Evolutionary conservation across 2,329 filamentous ascomycete genomes (phyloP).

Genomic region (Ophiosphaerella herpotricha): DNA sequence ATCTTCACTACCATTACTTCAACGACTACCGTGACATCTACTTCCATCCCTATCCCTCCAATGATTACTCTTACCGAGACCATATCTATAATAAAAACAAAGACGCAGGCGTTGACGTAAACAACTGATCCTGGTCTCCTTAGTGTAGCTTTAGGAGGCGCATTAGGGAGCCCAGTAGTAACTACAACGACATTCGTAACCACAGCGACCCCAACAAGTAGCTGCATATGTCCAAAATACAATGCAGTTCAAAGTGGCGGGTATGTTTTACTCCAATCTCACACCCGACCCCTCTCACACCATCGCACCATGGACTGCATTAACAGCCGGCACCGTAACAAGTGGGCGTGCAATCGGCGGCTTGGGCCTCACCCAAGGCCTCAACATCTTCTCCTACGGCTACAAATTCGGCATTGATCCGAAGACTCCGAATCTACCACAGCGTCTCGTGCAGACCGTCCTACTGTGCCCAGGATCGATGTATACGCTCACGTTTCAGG

Average conservation of each 20-base stretch:
- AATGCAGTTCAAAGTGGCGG: no score
- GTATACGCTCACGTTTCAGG: neutral
- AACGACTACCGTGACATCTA: neutral
- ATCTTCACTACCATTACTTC: neutral
- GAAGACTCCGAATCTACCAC: neutral
- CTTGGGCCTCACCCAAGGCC: no score
- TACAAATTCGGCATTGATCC: slow-evolving; percentile 1
- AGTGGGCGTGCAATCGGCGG: neutral
- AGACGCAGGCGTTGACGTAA: neutral
- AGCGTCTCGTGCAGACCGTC: slow-evolving; percentile 1
- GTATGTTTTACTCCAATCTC: no score
- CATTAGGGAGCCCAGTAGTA: no score
- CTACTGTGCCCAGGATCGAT: neutral
- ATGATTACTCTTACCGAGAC: neutral
- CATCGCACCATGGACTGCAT: neutral
- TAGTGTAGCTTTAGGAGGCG: neutral
- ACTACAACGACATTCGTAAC: no score
- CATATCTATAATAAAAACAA: neutral
- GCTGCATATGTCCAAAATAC: no score
- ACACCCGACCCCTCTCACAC: neutral
- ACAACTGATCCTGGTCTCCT: neutral
- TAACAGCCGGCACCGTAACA: neutral
- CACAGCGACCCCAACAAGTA: no score
- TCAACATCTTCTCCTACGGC: neutral
- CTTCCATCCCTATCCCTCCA: neutral